These are phyloP conservation scores for Coemansia sp. DNA, from an alignment of 192 early-diverging fungal genomes.

Conservation along the genomic window DNA sequence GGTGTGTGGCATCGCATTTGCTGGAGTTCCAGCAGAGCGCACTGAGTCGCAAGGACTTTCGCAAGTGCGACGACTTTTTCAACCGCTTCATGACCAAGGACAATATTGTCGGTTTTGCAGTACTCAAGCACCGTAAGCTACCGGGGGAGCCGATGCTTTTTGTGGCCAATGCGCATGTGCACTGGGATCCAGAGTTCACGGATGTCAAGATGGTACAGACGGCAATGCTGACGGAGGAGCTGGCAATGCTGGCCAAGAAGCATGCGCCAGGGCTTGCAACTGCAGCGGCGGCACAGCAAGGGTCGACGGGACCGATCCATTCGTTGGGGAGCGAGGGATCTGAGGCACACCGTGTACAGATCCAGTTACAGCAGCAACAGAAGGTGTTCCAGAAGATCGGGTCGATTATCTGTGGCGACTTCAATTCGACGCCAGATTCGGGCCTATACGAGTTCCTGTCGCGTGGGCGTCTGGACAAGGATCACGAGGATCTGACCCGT, in stretches of 20 bases:
- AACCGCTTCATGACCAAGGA: constrained; percentile 98
- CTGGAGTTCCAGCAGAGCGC: constrained; percentile 96
- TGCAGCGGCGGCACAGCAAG: constrained; percentile 1
- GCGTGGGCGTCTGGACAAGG: constrained; percentile 69
- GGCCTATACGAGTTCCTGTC: constrained; percentile 93
- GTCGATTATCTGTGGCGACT: constrained; percentile 86
- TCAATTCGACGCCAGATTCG: constrained; percentile 86
- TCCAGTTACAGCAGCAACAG: constrained; percentile 47
- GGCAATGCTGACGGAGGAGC: constrained; percentile 89
- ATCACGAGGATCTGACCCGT: constrained; percentile 81
- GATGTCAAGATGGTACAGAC: constrained; percentile 98
- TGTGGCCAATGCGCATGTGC: constrained; percentile 87
- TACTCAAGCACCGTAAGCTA: constrained; percentile 80
- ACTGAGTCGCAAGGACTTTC: constrained; percentile 82
- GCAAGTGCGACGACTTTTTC: constrained; percentile 89
- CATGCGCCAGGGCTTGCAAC: constrained; percentile 22
- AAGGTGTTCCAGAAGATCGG: constrained; percentile 55
- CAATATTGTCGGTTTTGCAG: constrained; percentile 82
- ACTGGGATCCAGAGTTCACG: constrained; percentile 88
- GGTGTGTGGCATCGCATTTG: constrained; percentile 76
- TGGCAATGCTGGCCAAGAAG: constrained; percentile 64
- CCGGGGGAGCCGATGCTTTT: constrained; percentile 63
- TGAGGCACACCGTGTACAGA: constrained; percentile 43
- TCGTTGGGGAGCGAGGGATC: constrained; percentile 22
- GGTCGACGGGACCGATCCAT: background rate